Conservation (phyloP, 2,329 filamentous ascomycete species). For the Drechslerella coelobrocha region DNA sequence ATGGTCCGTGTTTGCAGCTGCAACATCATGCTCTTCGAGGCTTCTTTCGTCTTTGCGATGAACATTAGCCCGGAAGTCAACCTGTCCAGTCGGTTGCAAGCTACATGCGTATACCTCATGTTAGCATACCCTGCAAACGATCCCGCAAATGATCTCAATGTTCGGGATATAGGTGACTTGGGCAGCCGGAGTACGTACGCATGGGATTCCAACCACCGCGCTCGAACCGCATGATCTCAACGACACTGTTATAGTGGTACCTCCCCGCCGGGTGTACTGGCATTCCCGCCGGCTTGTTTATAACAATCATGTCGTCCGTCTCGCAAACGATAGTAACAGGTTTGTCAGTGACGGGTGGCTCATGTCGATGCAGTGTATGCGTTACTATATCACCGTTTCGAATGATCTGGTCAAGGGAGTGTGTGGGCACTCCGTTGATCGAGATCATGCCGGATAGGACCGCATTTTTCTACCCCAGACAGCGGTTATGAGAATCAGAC, state of each 20-base stretch:
- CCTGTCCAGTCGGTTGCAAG: conserved; percentile 92
- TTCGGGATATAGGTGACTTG: not conserved
- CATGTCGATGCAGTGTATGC: conserved; percentile 92
- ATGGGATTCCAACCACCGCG: conserved; percentile 67
- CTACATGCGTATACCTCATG: conserved; percentile 62
- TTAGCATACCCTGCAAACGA: not conserved
- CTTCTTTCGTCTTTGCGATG: conserved; percentile 82
- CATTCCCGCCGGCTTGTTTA: conserved; percentile 94
- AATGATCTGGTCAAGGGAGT: conserved; percentile 71
- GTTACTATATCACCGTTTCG: conserved; percentile 90
- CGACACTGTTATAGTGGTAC: conserved; percentile 92
- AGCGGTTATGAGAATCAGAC: not conserved
- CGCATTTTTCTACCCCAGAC: conserved; percentile 66
- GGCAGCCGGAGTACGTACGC: conserved; percentile 55
- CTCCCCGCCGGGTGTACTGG: conserved; percentile 94
- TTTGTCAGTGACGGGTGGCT: conserved; percentile 85
- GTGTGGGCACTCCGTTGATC: conserved; percentile 76
- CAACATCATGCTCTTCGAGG: conserved; percentile 75
- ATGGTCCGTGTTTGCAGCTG: conserved; percentile 83
- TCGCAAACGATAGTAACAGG: conserved; percentile 86
- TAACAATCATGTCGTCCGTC: conserved; percentile 90
- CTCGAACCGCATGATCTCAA: conserved; percentile 90
- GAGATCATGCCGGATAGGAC: conserved; percentile 80
- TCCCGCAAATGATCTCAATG: not conserved
- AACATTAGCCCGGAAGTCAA: conserved; percentile 98